A percentile compares a stretch with the other conserved stretches of the same genome.
Conservation (phyloP, 2,329 filamentous ascomycete genomes). For the Sclerotinia glacialis region DNA sequence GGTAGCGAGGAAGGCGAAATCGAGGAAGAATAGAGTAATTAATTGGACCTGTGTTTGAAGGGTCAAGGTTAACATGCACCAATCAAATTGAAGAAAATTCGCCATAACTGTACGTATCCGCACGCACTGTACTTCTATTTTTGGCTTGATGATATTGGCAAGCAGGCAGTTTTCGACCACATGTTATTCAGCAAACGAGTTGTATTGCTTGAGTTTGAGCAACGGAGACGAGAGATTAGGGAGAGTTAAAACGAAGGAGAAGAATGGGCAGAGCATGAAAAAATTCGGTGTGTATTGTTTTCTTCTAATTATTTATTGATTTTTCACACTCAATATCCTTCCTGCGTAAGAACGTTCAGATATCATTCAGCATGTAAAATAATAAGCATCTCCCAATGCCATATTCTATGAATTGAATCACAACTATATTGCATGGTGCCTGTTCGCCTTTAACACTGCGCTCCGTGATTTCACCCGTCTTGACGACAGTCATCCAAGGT, state of each 20-base stretch:
- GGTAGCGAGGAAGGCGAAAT: constrained; percentile 98
- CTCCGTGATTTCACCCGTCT: constrained; percentile 21
- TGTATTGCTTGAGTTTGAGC: background rate
- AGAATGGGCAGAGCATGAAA: constrained; percentile 7
- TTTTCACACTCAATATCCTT: constrained; percentile 23
- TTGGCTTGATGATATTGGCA: constrained; percentile 39
- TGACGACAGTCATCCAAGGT: constrained; percentile 61
- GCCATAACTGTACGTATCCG: constrained; percentile 41
- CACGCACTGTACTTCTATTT: constrained; percentile 32
- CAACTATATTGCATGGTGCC: constrained; percentile 17
- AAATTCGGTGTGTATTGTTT: constrained; percentile 27
- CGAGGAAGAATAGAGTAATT: constrained; percentile 63
- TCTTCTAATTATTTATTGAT: constrained; percentile 23
- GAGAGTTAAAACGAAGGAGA: background rate
- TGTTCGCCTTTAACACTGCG: background rate
- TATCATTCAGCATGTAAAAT: constrained; percentile 21
- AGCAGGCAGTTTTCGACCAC: constrained; percentile 28
- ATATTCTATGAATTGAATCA: constrained; percentile 22
- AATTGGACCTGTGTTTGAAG: constrained; percentile 10
- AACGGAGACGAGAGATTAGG: background rate
- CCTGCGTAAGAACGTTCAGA: constrained; percentile 11
- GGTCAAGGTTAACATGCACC: constrained; percentile 1
- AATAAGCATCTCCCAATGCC: constrained; percentile 28
- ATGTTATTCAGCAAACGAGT: background rate
- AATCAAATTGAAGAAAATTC: constrained; percentile 8